A percentile compares a stretch with the other conserved stretches of the same genome.
Evolutionary conservation across 2,329 filamentous ascomycete genomes (phyloP).

Genomic region (Fusarium papillatum): DNA sequence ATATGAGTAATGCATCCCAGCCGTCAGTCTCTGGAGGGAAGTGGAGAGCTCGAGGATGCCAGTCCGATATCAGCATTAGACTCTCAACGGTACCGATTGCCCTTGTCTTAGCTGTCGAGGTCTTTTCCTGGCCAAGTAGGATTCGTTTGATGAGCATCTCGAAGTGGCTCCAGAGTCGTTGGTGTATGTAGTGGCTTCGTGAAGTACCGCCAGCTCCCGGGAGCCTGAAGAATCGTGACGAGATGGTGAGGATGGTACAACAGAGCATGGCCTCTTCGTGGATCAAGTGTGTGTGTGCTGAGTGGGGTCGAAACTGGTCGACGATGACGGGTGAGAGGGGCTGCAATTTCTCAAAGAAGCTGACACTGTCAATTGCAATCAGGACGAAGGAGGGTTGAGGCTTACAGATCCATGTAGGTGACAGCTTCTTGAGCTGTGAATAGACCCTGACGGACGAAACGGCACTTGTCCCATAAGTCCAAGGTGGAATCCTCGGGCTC

Average conservation of each 20-base stretch:
- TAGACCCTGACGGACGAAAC: conserved; percentile 43
- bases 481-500: conserved; percentile 35
- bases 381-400: no score
- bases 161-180: conserved; percentile 38
- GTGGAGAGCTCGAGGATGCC: conserved; percentile 38
- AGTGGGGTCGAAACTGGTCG: conserved; percentile 23
- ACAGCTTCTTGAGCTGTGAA: conserved; percentile 45
- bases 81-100: conserved; percentile 35
- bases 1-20: conserved; percentile 36
- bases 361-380: not conserved
- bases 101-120: conserved; percentile 36
- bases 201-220: conserved; percentile 37
- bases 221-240: conserved; percentile 39
- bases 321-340: conserved; percentile 10
- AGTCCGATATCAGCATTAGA: conserved; percentile 40
- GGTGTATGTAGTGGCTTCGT: conserved; percentile 32
- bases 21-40: conserved; percentile 41
- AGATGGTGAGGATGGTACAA: conserved; percentile 37
- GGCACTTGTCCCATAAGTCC: conserved; percentile 42
- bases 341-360: conserved; percentile 22
- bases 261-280: conserved; percentile 38
- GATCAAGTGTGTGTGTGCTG: conserved; percentile 23
- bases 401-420: conserved; percentile 42
- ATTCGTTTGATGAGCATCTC: conserved; percentile 36
- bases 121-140: conserved; percentile 36